Base-by-base conservation (phyloP, 257 asterid genomes). In the Linderniella brevidens region DNA sequence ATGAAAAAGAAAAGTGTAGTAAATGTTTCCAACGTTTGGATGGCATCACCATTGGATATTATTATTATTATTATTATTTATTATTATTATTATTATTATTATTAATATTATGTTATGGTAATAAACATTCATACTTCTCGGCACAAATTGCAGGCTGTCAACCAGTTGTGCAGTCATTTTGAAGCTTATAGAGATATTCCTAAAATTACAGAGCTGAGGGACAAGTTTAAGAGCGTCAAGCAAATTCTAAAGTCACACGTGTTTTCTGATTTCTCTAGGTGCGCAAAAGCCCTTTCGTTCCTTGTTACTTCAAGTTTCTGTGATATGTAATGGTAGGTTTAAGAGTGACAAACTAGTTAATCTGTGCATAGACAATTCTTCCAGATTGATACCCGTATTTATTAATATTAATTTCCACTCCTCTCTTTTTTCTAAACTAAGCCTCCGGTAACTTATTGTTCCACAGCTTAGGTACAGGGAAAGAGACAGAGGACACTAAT, bases 201-300 rank as follows among this genome's bases (percentile, higher is more conserved):
- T 49, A 88, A 81, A 79, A 84, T 88, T 58, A 78, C 93, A 29
- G 98, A 84, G 69, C 94, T 88, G 15, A 68, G 93, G 65, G 94
- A 88, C 51, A 84, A 78, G 72, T 84, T 84, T 64, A 83, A 87
- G 78, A 83, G 86, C 72, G 83, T 87, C 73, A 83, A 83, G 64
- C 97, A 87, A 72, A 74, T 87, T 55, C 73, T 83, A 67, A 87
- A 87, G 78, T 71, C 93, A 41, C 94, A 83, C 20, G 90, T 83
- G 44, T 87, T 80, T 68, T 87, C 97, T 12, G 98, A 84, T 68
- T 88, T 88, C 74, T 80, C 98, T 65, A 88, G 94, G 98, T 88
- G 57, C 41, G 53, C 3, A 39, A 39, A 13, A 39, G 15, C 43
- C 13, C 1, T 39, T 11, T 39, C 15, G 3, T 39, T 39, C 9